Evolutionary conservation across 2,329 filamentous ascomycete species (phyloP).

Genomic region (Aspergillus sp.): DNA sequence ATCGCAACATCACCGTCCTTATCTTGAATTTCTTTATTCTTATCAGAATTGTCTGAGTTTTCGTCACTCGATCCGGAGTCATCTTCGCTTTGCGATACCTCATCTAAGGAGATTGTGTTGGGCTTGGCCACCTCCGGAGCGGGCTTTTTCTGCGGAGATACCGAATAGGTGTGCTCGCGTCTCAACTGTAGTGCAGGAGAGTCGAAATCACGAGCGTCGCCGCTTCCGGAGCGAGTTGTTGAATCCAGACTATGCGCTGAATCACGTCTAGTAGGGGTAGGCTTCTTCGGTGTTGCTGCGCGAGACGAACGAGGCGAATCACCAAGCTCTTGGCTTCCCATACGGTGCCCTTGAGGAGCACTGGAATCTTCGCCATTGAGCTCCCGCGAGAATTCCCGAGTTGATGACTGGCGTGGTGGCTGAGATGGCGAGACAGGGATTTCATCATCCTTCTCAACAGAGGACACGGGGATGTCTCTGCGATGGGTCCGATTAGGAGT

Average conservation of each 20-base stretch:
- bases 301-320: constrained; percentile 19
- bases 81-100: background rate
- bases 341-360: constrained; percentile 10
- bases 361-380: background rate
- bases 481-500: constrained; percentile 1
- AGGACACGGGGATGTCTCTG: constrained; percentile 27
- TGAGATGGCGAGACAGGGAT: constrained; percentile 20
- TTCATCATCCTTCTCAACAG: constrained; percentile 25
- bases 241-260: constrained; percentile 5
- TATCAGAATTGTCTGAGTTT: background rate
- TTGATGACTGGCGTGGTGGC: constrained; percentile 1
- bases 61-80: constrained; percentile 1
- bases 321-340: constrained; percentile 29
- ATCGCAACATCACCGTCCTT: constrained; percentile 21
- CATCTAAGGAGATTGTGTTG: background rate
- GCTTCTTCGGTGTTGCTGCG: background rate
- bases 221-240: background rate
- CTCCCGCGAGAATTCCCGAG: background rate
- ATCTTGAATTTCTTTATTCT: background rate
- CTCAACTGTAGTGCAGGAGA: constrained; percentile 6
- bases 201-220: background rate
- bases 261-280: background rate
- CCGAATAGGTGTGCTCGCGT: background rate
- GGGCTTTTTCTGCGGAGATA: constrained; percentile 2
- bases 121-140: background rate